Evolutionary conservation across 1,284 basidiomycete genomes (phyloP), one percentile per base, ranked within the genome.

Genomic region (Polyporus tsugae): DNA sequence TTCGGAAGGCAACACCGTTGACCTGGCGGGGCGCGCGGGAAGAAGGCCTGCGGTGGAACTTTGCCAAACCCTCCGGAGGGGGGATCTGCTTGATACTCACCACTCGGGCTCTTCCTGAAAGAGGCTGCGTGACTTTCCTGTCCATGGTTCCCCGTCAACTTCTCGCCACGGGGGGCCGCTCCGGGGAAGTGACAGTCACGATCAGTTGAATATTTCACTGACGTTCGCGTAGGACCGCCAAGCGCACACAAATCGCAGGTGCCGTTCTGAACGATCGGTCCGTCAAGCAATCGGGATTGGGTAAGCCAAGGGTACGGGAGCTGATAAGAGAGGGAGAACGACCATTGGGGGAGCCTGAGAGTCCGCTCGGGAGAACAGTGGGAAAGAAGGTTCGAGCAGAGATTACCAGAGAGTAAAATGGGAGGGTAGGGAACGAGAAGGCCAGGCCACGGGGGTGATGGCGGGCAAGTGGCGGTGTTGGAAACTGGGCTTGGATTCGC

Each of bases 241-340:
- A 49, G 46, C 22, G 46, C 46, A 49, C 46, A 49, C 46, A 25
- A 49, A 49, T 49, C 46, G 46, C 46, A 22, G 46, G 41, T 41
- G 17, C 13, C 13, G 13, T 13, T 15, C 17, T 13, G 41, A 15
- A 41, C 29, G 41, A 13, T 15, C 41, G 41, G 46, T 49, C 22
- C 35, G 58, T 52, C 33, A 9, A 41, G 25, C 57, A 39, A 60
- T 65, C 64, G 64, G 64, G 59, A 7, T 35, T 25, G 35, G 13
- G 44, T n/a, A 35, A 53, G 36, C 22, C 52, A 42, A 42, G 19
- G 22, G 62, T 33, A 39, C 17, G 53, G 6, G 46, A 59, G 53
- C 38, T 49, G 36, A 65, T 65, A 57, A 65, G 44, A 41, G 58
- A 29, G n/a, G 36, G 25, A 17, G 19, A 42, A 42, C 17, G n/a